These are phyloP conservation scores for Thraustochytrium aureum DNA, from an alignment of 352 stramenopile genomes.

Conservation along the genomic window DNA sequence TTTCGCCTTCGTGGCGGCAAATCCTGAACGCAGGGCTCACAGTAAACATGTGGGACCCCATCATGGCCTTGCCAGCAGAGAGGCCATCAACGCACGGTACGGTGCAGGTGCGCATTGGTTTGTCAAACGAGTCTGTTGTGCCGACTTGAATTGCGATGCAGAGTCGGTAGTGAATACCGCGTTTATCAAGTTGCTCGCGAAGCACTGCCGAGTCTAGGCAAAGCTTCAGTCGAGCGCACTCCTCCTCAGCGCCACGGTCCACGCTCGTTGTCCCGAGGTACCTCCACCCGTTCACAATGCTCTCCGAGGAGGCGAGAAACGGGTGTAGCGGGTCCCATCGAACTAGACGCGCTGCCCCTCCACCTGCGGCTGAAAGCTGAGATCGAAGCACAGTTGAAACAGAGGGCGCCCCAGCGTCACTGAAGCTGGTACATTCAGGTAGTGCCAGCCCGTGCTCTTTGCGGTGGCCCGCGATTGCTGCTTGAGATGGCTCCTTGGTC, in stretches of 20 bases:
- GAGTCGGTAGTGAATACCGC: constrained; percentile 4
- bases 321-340: constrained; percentile 37
- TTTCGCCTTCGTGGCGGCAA: no score
- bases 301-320: neutral
- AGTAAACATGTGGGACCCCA: constrained; percentile 23
- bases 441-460: no score
- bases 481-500: no score
- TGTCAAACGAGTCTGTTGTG: neutral
- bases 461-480: no score
- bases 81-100: neutral
- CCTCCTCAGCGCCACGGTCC: constrained; percentile 10
- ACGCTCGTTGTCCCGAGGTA: constrained; percentile 38
- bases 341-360: no score
- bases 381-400: no score
- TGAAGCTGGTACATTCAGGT: no score
- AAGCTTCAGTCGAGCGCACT: neutral
- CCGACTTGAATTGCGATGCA: constrained; percentile 40
- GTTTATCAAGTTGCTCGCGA: neutral
- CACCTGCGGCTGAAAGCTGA: no score
- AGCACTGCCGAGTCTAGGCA: constrained; percentile 7
- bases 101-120: neutral
- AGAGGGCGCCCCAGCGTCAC: no score
- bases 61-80: neutral
- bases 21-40: constrained; percentile 7
- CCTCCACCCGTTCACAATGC: constrained; percentile 8